These are phyloP conservation scores for Leccinellum albellum DNA, from an alignment of 768 basidiomycete genomes.

Conservation along the genomic window DNA sequence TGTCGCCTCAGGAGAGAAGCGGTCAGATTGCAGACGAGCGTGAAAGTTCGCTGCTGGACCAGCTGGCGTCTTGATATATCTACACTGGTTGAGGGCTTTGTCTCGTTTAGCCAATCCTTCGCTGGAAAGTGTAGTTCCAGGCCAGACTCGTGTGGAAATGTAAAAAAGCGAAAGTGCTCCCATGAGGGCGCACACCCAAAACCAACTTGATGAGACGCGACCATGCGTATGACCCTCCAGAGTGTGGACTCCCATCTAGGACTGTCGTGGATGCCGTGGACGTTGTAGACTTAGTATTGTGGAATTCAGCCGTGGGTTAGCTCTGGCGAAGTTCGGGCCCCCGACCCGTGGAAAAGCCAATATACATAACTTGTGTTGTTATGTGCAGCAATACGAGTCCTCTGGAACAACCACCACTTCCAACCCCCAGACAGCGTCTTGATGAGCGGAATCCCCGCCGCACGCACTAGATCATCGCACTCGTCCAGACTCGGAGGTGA, in stretches of 20 bases:
- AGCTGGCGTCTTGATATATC: conserved; percentile 36
- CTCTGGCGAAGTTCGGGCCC: too few relatives aligned
- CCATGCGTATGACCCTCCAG: not conserved
- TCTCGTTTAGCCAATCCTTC: conserved; percentile 10
- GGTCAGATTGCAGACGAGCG: conserved; percentile 53
- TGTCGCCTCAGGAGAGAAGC: conserved; percentile 60
- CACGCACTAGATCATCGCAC: too few relatives aligned
- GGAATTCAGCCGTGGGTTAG: too few relatives aligned
- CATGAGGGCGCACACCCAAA: conserved; percentile 8
- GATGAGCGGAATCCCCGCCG: too few relatives aligned
- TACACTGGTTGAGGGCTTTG: conserved; percentile 42
- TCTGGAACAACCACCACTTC: too few relatives aligned
- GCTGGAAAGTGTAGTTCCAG: not conserved
- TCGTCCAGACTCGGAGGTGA: too few relatives aligned
- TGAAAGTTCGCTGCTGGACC: conserved; percentile 47
- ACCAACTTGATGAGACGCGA: not conserved
- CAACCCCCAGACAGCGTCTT: too few relatives aligned
- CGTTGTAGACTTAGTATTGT: too few relatives aligned
- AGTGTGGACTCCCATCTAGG: not conserved
- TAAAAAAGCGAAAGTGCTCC: conserved; percentile 2
- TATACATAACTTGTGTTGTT: too few relatives aligned
- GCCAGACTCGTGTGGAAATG: not conserved
- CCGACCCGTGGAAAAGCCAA: too few relatives aligned
- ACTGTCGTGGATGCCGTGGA: not conserved
- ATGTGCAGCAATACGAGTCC: too few relatives aligned